Evolutionary conservation across 2,329 filamentous ascomycete genomes (phyloP).

Genomic region (Lasiodiplodia sp.): DNA sequence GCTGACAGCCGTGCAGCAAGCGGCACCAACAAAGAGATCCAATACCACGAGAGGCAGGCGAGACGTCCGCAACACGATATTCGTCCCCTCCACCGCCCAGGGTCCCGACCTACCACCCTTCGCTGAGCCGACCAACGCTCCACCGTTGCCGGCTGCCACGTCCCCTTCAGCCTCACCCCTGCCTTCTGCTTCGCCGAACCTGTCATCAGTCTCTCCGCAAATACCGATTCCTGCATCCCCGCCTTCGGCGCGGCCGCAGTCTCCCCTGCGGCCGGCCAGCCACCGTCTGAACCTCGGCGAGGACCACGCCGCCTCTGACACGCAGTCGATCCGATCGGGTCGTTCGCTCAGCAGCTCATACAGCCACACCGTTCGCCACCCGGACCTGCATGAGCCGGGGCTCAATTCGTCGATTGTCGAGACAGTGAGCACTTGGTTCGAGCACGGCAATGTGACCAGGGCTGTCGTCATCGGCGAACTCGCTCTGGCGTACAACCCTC

Average conservation of each 20-base stretch:
- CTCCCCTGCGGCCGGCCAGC: constrained; percentile 34
- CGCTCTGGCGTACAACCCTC: constrained; percentile 79
- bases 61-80: constrained; percentile 91
- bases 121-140: constrained; percentile 33
- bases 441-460: constrained; percentile 73
- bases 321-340: constrained; percentile 88
- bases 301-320: constrained; percentile 77
- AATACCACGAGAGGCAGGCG: constrained; percentile 86
- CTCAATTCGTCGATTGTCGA: constrained; percentile 91
- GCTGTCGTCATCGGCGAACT: constrained; percentile 86
- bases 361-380: constrained; percentile 72
- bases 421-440: constrained; percentile 85
- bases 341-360: constrained; percentile 76
- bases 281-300: constrained; percentile 41
- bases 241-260: constrained; percentile 30
- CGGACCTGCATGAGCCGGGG: constrained; percentile 79
- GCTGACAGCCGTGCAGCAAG: constrained; percentile 54
- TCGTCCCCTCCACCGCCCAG: constrained; percentile 56
- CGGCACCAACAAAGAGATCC: constrained; percentile 62
- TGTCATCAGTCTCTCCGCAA: constrained; percentile 17
- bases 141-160: constrained; percentile 32
- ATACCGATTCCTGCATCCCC: constrained; percentile 27
- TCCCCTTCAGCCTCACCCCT: constrained; percentile 26
- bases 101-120: constrained; percentile 28
- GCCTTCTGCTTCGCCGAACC: constrained; percentile 37